Evolutionary conservation across 2,329 filamentous ascomycete species (phyloP).

Genomic region (Teratosphaeria pseudoeucalypti): DNA sequence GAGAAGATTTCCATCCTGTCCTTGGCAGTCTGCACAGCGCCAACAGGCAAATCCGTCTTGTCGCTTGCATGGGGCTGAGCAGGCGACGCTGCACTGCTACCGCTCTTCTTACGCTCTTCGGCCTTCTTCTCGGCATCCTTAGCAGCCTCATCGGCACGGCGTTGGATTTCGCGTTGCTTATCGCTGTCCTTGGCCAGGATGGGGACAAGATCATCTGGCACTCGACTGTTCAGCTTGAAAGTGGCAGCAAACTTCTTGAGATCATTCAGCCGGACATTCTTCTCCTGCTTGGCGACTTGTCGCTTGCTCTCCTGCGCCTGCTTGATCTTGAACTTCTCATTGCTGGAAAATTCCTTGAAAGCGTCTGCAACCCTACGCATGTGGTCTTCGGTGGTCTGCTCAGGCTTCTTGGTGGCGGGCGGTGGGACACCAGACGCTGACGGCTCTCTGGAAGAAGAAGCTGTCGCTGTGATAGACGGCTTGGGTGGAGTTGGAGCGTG

Average conservation of each 20-base stretch:
- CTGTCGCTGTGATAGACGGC: not conserved
- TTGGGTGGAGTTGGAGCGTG: conserved; percentile 15
- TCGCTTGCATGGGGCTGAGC: conserved; percentile 6
- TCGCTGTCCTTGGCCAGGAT: conserved; percentile 95
- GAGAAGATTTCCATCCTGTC: not conserved
- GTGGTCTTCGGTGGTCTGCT: conserved; percentile 46
- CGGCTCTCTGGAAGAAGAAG: conserved; percentile 7
- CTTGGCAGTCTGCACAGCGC: not conserved
- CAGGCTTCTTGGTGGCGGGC: conserved; percentile 9
- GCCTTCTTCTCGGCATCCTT: conserved; percentile 42
- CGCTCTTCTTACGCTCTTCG: conserved; percentile 28
- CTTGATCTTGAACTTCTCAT: conserved; percentile 50
- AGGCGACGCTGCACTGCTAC: conserved; percentile 14
- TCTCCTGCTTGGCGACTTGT: conserved; percentile 55
- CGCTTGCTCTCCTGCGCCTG: conserved; percentile 46
- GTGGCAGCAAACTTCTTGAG: conserved; percentile 87
- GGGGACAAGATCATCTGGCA: conserved; percentile 80
- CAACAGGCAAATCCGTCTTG: not conserved
- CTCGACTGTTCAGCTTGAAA: conserved; percentile 89
- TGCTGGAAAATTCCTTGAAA: conserved; percentile 54
- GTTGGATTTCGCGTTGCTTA: conserved; percentile 88
- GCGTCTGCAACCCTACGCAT: conserved; percentile 51
- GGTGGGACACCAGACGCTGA: conserved; percentile 4
- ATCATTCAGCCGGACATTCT: conserved; percentile 86
- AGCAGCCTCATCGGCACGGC: conserved; percentile 69